A percentile compares a stretch with the other conserved stretches of the same genome.
These are phyloP conservation scores for Nakazawaea anatomiae DNA, from an alignment of 805 yeast genomes.

Conservation along the genomic window DNA sequence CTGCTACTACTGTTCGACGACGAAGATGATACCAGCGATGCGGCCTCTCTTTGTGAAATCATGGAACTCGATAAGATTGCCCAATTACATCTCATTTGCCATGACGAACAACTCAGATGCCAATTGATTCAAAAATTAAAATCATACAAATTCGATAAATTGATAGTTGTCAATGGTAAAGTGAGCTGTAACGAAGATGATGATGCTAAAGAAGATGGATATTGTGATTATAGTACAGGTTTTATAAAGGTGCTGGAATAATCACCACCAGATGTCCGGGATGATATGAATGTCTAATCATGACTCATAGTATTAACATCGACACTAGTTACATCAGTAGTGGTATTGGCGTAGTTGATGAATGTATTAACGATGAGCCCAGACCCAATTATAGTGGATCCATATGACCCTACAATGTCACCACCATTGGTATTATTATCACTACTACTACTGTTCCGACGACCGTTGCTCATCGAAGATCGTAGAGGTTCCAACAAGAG, in stretches of 20 bases:
- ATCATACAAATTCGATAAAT: background rate
- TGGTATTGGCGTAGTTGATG: slow-evolving; percentile 3
- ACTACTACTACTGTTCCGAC: background rate
- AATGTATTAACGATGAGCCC: slow-evolving; percentile 8
- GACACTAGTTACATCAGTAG: background rate
- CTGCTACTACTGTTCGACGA: too few species aligned
- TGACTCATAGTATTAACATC: background rate
- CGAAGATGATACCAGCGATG: background rate
- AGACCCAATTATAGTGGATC: slow-evolving; percentile 4
- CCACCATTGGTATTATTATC: background rate
- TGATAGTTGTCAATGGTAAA: too few species aligned
- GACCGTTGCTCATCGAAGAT: background rate
- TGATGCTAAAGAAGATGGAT: too few species aligned
- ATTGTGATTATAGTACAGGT: too few species aligned
- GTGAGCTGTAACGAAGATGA: too few species aligned
- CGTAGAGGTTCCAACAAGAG: slow-evolving; percentile 1
- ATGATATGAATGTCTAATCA: background rate
- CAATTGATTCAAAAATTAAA: background rate
- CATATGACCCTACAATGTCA: background rate
- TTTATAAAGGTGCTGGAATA: too few species aligned
- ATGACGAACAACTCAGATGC: background rate
- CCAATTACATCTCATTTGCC: background rate
- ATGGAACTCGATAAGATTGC: background rate
- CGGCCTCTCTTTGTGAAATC: background rate
- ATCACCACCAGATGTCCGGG: too few species aligned